phyloP scores from a whole-genome alignment of 306 rosid genomes.

The Hylodesmum podocarpum region DNA sequence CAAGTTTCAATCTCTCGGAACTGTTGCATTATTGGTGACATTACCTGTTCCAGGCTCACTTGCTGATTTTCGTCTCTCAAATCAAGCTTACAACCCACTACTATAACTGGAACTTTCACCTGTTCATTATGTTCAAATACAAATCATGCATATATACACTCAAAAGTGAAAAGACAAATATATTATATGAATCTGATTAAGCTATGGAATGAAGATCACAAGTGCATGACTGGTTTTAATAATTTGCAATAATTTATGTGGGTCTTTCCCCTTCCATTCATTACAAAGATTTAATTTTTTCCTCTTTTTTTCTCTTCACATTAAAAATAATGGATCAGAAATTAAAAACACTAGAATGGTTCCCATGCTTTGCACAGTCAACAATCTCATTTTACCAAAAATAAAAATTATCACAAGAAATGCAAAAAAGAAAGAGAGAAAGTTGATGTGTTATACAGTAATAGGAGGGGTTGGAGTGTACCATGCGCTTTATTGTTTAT shows the following conservation, averaged over 20 bases:
- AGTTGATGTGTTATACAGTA: too few relatives aligned
- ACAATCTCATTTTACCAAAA: too few relatives aligned
- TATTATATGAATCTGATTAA: neutral
- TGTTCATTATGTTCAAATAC: conserved; percentile 44
- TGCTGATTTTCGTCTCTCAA: conserved; percentile 91
- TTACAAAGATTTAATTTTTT: neutral
- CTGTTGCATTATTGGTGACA: conserved; percentile 99
- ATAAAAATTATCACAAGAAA: too few relatives aligned
- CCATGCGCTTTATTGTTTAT: too few relatives aligned
- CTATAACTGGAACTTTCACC: conserved; percentile 96
- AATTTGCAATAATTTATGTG: neutral
- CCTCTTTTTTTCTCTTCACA: neutral
- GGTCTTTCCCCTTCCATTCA: neutral
- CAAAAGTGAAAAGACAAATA: neutral
- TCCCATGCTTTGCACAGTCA: too few relatives aligned
- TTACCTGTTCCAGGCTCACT: conserved; percentile 90
- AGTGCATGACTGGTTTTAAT: neutral
- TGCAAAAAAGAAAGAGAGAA: too few relatives aligned
- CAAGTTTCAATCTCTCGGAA: conserved; percentile 99
- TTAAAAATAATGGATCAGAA: too few relatives aligned
- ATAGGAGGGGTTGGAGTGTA: too few relatives aligned
- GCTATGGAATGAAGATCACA: neutral
- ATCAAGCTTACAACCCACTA: conserved; percentile 96
- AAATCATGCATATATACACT: conserved; percentile 14
- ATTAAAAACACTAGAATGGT: too few relatives aligned